These are phyloP conservation scores for Blastobotrys raffinosifermentans DNA, from an alignment of 1,139 yeast genomes.

Conservation along the genomic window DNA sequence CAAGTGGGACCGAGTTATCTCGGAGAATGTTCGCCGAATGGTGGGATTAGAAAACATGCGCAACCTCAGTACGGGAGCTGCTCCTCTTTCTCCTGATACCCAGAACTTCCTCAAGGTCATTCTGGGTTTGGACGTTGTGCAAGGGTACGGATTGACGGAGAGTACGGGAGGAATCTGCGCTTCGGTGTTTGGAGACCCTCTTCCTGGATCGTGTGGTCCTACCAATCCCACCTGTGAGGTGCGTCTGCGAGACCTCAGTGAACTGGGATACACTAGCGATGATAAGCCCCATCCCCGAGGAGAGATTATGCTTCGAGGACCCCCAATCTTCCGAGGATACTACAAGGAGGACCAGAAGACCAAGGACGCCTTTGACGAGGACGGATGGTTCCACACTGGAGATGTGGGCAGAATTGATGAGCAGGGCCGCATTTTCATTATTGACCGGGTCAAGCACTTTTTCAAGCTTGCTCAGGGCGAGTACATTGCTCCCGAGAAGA, in stretches of 20 bases:
- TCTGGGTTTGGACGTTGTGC: constrained; percentile 81
- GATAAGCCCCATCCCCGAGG: constrained; percentile 65
- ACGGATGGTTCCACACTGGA: constrained; percentile 96
- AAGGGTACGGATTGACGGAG: constrained; percentile 97
- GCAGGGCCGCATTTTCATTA: constrained; percentile 70
- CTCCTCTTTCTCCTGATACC: constrained; percentile 86
- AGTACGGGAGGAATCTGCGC: constrained; percentile 86
- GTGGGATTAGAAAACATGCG: constrained; percentile 81
- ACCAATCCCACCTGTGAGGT: constrained; percentile 77
- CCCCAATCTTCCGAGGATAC: constrained; percentile 67
- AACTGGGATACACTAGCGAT: constrained; percentile 87
- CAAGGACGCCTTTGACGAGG: constrained; percentile 63
- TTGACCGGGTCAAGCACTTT: constrained; percentile 94
- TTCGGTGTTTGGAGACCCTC: constrained; percentile 57
- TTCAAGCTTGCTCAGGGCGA: constrained; percentile 97
- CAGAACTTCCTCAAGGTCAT: constrained; percentile 72
- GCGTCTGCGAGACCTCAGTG: constrained; percentile 86
- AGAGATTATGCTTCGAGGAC: constrained; percentile 79
- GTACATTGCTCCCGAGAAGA: constrained; percentile 92
- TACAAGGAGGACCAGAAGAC: constrained; percentile 83
- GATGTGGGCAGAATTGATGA: constrained; percentile 93
- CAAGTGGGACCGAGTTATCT: constrained; percentile 63
- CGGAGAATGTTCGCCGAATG: constrained; percentile 86
- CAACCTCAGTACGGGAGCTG: constrained; percentile 82
- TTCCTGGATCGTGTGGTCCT: constrained; percentile 74